Evolutionary conservation across 2,329 filamentous ascomycete genomes (phyloP).

Genomic region (Hymenotorrendiella dingleyae): DNA sequence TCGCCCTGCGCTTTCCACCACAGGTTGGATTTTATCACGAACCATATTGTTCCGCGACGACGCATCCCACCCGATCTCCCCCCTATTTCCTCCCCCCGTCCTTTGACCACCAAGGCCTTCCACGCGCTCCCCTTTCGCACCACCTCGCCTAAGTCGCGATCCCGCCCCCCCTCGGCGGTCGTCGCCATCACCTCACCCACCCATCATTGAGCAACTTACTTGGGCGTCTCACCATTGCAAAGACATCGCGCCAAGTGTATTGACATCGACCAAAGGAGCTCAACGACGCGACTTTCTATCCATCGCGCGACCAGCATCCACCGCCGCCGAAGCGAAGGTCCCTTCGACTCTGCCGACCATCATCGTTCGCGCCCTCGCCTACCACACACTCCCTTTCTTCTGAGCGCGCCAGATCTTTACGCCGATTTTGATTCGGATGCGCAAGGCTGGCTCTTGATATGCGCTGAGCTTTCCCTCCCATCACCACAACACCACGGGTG

Average conservation of each 20-base stretch:
- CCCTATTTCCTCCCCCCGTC: constrained; percentile 1
- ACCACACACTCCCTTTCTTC: too few relatives aligned
- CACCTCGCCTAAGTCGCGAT: constrained; percentile 22
- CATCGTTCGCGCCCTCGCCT: constrained; percentile 11
- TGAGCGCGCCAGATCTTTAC: too few relatives aligned
- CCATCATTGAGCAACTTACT: too few relatives aligned
- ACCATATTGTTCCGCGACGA: too few relatives aligned
- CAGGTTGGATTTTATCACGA: too few relatives aligned
- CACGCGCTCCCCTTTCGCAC: constrained; percentile 15
- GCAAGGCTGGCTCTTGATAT: constrained; percentile 32
- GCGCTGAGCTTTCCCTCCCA: constrained; percentile 23
- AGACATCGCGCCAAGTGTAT: too few relatives aligned
- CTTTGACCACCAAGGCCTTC: constrained; percentile 19
- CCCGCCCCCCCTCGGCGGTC: constrained; percentile 19
- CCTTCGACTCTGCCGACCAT: constrained; percentile 11
- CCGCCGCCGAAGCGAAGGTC: too few relatives aligned
- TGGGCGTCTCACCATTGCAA: too few relatives aligned
- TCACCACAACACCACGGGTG: constrained; percentile 13
- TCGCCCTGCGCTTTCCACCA: too few relatives aligned
- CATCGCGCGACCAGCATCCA: too few relatives aligned
- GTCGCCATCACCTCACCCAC: constrained; percentile 10
- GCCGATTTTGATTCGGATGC: constrained; percentile 27
- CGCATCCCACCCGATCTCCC: constrained; percentile 1
- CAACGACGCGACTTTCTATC: too few relatives aligned
- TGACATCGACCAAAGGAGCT: too few relatives aligned